phyloP scores from a whole-genome alignment of 2,329 filamentous ascomycete species.

The Coniella lustricola region DNA sequence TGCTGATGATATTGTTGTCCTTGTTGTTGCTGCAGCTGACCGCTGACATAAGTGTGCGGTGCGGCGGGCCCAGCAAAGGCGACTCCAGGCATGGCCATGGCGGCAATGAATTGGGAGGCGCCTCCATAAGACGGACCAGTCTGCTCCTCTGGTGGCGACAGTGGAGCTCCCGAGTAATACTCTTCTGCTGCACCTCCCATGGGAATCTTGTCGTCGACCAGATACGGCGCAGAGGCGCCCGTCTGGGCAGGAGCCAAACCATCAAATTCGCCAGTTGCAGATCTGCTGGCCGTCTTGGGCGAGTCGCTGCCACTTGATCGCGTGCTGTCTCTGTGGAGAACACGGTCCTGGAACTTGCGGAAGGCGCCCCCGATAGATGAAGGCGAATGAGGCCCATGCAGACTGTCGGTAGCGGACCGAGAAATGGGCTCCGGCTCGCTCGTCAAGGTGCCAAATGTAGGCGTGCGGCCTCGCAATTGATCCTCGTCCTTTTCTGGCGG shows the following conservation, averaged over 20 bases:
- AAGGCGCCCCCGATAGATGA: conserved; percentile 8
- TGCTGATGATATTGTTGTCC: background rate
- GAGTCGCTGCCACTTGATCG: conserved; percentile 16
- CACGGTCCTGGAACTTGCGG: conserved; percentile 10
- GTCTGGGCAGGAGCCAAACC: conserved; percentile 12
- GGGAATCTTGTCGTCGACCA: conserved; percentile 16
- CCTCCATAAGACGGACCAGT: conserved; percentile 1
- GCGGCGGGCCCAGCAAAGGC: conserved; percentile 8
- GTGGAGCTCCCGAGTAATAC: conserved; percentile 21
- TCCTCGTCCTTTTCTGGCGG: conserved; percentile 7
- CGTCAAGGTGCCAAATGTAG: conserved; percentile 8
- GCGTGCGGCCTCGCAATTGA: background rate
- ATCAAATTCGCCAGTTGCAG: conserved; percentile 9
- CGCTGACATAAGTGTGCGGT: conserved; percentile 6
- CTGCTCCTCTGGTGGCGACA: conserved; percentile 19
- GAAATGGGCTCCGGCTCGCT: conserved; percentile 12
- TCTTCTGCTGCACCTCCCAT: conserved; percentile 20
- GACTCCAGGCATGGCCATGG: conserved; percentile 12
- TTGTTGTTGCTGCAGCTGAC: background rate
- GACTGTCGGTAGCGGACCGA: conserved; percentile 10
- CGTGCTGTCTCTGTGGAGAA: conserved; percentile 18
- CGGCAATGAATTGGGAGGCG: conserved; percentile 4
- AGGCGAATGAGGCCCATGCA: conserved; percentile 3
- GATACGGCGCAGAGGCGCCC: conserved; percentile 13
- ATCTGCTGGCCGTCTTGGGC: conserved; percentile 4